Conservation (phyloP, 768 basidiomycete species). For the Macrolepiota dolichaula region DNA sequence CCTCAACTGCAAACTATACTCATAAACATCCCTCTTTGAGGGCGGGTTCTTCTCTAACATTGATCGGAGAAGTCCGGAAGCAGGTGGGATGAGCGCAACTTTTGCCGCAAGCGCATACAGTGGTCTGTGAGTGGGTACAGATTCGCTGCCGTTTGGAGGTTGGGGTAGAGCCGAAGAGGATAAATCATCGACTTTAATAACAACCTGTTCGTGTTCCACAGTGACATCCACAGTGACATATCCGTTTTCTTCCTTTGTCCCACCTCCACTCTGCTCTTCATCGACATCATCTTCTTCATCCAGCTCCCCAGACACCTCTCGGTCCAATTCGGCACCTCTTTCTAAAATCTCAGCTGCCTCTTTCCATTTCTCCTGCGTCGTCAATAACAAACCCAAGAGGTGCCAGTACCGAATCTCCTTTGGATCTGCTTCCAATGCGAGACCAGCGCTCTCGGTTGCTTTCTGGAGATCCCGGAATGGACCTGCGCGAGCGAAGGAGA, state of each 20-base stretch:
- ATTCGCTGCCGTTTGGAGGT: neutral
- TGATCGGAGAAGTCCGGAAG: slow-evolving; percentile 23
- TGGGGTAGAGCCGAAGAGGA: neutral
- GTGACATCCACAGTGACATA: neutral
- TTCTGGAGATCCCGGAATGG: slow-evolving; percentile 60
- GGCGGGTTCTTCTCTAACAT: slow-evolving; percentile 30
- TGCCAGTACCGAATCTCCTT: slow-evolving; percentile 81
- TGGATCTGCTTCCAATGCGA: slow-evolving; percentile 70
- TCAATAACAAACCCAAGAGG: slow-evolving; percentile 79
- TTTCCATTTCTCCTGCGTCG: slow-evolving; percentile 73
- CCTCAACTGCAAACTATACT: slow-evolving; percentile 77
- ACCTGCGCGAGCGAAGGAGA: slow-evolving; percentile 65
- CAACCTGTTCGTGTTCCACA: neutral
- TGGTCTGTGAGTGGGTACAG: neutral
- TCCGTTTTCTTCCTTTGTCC: slow-evolving; percentile 5
- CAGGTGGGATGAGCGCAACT: slow-evolving; percentile 30
- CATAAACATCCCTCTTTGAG: slow-evolving; percentile 60
- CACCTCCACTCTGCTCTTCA: slow-evolving; percentile 1
- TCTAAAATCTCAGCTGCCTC: slow-evolving; percentile 77
- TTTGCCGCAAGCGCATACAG: slow-evolving; percentile 25
- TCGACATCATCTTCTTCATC: slow-evolving; percentile 14
- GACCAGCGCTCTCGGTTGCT: slow-evolving; percentile 64
- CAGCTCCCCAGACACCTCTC: slow-evolving; percentile 25
- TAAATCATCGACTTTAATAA: neutral
- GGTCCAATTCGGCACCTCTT: slow-evolving; percentile 62